Evolutionary conservation across 176 grass and related monocot species (phyloP).

Genomic region (Oryza brachyantha): DNA sequence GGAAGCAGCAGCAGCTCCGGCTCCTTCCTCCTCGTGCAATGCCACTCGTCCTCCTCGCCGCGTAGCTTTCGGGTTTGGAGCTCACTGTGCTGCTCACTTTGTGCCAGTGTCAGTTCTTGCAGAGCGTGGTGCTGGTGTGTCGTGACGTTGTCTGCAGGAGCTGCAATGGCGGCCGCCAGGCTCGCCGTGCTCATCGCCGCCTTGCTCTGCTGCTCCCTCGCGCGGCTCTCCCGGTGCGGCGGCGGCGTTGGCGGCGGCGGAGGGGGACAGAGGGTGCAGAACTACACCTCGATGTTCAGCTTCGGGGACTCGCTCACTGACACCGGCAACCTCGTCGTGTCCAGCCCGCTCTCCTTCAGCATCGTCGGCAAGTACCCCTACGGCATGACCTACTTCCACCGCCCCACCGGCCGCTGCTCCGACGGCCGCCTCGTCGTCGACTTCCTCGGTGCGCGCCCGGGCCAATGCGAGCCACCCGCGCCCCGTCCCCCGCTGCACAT

Average conservation of each 20-base stretch:
- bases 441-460: constrained; percentile 53
- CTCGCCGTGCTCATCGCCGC: constrained; percentile 31
- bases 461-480: not conserved
- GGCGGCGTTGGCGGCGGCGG: not conserved
- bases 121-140: not conserved
- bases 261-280: constrained; percentile 9
- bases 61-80: not conserved
- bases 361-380: constrained; percentile 69
- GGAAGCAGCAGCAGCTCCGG: constrained; percentile 6
- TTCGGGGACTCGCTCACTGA: constrained; percentile 86
- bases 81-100: constrained; percentile 10
- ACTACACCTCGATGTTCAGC: constrained; percentile 84
- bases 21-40: not conserved
- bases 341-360: constrained; percentile 50
- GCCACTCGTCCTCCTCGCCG: not conserved
- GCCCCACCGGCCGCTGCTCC: constrained; percentile 78
- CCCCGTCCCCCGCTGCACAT: not conserved
- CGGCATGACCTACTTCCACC: constrained; percentile 91
- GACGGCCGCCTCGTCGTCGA: constrained; percentile 83
- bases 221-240: constrained; percentile 29
- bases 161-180: constrained; percentile 47
- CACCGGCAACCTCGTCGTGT: constrained; percentile 67
- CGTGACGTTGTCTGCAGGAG: not conserved
- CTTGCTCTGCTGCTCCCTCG: constrained; percentile 38
- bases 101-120: not conserved